Conservation (phyloP, 192 early-diverging fungal species). For the Umbelopsis vinacea region DNA sequence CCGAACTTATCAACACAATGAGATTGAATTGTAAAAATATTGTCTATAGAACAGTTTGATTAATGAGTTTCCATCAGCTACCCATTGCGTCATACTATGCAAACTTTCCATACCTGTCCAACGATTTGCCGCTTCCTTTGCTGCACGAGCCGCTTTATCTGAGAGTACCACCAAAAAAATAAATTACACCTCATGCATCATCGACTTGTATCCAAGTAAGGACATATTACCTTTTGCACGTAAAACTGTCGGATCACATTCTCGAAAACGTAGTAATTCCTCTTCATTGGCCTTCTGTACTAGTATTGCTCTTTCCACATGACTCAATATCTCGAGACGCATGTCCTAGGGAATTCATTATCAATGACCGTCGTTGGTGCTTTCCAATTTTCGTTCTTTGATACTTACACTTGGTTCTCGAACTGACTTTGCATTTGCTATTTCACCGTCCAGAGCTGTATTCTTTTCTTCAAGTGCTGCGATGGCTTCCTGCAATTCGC, state of each 20-base stretch:
- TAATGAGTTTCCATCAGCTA: not conserved
- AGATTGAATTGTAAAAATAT: slow-evolving; percentile 82
- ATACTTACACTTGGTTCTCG: slow-evolving; percentile 67
- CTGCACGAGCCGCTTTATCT: slow-evolving; percentile 62
- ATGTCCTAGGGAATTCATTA: slow-evolving; percentile 55
- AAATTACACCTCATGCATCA: not conserved
- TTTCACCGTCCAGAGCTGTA: slow-evolving; percentile 2
- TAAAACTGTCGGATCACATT: slow-evolving; percentile 78
- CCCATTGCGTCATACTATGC: not conserved
- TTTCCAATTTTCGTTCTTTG: not conserved
- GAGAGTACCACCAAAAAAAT: not conserved
- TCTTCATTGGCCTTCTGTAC: slow-evolving; percentile 42
- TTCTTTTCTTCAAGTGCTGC: slow-evolving; percentile 41
- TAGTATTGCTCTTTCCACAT: slow-evolving; percentile 57
- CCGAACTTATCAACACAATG: slow-evolving; percentile 74
- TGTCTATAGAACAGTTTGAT: slow-evolving; percentile 53
- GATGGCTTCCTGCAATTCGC: slow-evolving; percentile 54
- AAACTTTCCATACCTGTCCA: slow-evolving; percentile 71
- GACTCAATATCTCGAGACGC: slow-evolving; percentile 52
- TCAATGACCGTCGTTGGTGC: not conserved
- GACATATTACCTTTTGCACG: slow-evolving; percentile 58
- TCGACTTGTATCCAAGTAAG: not conserved
- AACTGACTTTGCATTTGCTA: slow-evolving; percentile 35
- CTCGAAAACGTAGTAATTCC: slow-evolving; percentile 70
- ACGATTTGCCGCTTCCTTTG: slow-evolving; percentile 78